A percentile compares a stretch with the other conserved stretches of the same genome.
phyloP scores from a whole-genome alignment of 108 stramenopile genomes.

The Aurantiochytrium sp. region DNA sequence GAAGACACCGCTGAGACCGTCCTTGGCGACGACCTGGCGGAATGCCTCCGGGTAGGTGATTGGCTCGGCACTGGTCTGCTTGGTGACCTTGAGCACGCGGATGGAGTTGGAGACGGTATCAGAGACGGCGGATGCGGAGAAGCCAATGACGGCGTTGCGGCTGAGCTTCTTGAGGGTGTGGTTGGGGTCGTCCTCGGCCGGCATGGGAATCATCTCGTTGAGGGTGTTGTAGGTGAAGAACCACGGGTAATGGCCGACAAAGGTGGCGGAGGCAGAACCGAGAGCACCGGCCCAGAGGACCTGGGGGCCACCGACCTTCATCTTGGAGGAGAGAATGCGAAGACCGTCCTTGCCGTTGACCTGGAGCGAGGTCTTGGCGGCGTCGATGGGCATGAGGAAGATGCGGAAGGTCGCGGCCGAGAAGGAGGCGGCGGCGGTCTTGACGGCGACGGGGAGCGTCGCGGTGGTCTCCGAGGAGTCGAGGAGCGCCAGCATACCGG shows the following conservation, averaged over 20 bases:
- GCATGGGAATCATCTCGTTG: constrained; percentile 81
- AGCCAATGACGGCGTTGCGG: constrained; percentile 83
- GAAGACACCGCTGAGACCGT: constrained; percentile 80
- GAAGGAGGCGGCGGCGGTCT: constrained; percentile 70
- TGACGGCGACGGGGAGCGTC: constrained; percentile 67
- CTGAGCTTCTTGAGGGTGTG: constrained; percentile 60
- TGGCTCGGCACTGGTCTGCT: constrained; percentile 76
- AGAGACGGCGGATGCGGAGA: constrained; percentile 76
- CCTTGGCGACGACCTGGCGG: constrained; percentile 69
- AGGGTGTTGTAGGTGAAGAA: constrained; percentile 91
- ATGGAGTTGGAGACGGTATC: constrained; percentile 95
- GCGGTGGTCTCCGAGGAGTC: constrained; percentile 37
- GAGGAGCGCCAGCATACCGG: constrained; percentile 74
- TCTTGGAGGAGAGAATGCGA: constrained; percentile 68
- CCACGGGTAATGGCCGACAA: constrained; percentile 94
- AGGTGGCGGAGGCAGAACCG: constrained; percentile 85
- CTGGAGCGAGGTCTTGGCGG: constrained; percentile 86
- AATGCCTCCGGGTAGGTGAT: constrained; percentile 80
- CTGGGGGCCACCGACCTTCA: constrained; percentile 67
- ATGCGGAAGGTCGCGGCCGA: constrained; percentile 86
- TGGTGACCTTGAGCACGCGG: constrained; percentile 96
- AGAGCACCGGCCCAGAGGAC: constrained; percentile 85
- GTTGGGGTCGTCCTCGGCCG: constrained; percentile 51
- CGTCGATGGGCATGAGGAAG: constrained; percentile 86
- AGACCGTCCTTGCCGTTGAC: constrained; percentile 86